Evolutionary conservation across 169 alveolate genomes (phyloP).

Genomic region (Pseudocohnilembus persalinus): DNA sequence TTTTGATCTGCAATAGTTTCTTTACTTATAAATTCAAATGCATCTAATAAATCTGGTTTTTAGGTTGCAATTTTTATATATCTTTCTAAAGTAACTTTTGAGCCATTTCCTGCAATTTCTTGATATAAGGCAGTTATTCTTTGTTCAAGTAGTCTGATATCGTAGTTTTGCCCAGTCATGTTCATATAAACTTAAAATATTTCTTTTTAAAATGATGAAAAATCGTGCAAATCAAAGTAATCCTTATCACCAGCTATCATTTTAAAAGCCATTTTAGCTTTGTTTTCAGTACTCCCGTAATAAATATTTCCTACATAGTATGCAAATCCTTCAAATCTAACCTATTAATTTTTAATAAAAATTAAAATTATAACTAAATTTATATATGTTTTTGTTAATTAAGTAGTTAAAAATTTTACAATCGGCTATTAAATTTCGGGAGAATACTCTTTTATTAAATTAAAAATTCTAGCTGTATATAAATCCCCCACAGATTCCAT

Average conservation of each 20-base stretch:
- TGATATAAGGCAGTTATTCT: neutral
- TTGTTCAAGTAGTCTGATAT: neutral
- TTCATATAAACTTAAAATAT: neutral
- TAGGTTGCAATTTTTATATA: neutral
- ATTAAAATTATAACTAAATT: no score
- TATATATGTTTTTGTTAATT: no score
- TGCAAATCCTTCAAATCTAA: neutral
- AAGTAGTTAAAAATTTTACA: neutral
- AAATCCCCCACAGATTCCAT: neutral
- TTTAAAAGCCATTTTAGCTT: neutral
- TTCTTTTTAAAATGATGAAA: neutral
- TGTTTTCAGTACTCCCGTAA: neutral
- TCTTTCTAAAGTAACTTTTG: neutral
- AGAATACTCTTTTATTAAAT: no score
- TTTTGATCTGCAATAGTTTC: neutral
- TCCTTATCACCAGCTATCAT: neutral
- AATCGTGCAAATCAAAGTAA: neutral
- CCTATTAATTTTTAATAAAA: neutral
- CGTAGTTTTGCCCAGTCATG: neutral
- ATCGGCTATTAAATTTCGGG: neutral
- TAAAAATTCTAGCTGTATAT: neutral
- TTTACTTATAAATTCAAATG: neutral
- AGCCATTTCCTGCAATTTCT: neutral
- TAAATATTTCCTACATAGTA: neutral
- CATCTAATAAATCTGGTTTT: neutral